phyloP scores from a whole-genome alignment of 2,329 filamentous ascomycete genomes.

The Teratosphaeria gauchensis region DNA sequence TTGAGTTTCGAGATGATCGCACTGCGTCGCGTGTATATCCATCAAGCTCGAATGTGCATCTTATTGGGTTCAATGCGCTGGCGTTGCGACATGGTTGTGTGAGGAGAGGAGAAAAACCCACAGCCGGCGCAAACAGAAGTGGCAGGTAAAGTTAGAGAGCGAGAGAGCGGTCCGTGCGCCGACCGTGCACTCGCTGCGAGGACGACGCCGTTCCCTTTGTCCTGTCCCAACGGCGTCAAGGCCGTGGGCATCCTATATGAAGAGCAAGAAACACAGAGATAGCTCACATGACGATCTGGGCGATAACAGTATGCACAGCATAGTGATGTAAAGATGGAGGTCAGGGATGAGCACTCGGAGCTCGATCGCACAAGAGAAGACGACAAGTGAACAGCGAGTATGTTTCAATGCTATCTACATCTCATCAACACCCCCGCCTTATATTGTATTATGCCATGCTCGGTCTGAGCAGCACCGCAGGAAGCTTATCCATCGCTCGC shows the following conservation, averaged over 20 bases:
- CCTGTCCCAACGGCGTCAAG: too few species aligned
- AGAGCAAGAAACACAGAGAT: not conserved
- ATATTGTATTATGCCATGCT: not conserved
- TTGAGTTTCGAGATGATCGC: not conserved
- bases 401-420: not conserved
- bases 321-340: not conserved
- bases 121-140: not conserved
- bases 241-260: too few species aligned
- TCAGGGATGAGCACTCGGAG: not conserved
- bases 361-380: not conserved
- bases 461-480: not conserved
- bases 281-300: not conserved
- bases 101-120: not conserved
- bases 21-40: not conserved
- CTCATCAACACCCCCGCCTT: not conserved
- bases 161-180: too few species aligned
- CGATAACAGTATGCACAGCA: not conserved
- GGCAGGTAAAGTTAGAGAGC: not conserved
- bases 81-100: not conserved
- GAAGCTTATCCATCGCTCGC: not conserved
- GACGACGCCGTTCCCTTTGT: not conserved
- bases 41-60: not conserved
- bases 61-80: not conserved
- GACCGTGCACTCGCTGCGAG: not conserved
- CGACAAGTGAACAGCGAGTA: not conserved